These are phyloP conservation scores for Westerdykella sp. DNA, from an alignment of 2,329 filamentous ascomycete genomes.

Conservation along the genomic window DNA sequence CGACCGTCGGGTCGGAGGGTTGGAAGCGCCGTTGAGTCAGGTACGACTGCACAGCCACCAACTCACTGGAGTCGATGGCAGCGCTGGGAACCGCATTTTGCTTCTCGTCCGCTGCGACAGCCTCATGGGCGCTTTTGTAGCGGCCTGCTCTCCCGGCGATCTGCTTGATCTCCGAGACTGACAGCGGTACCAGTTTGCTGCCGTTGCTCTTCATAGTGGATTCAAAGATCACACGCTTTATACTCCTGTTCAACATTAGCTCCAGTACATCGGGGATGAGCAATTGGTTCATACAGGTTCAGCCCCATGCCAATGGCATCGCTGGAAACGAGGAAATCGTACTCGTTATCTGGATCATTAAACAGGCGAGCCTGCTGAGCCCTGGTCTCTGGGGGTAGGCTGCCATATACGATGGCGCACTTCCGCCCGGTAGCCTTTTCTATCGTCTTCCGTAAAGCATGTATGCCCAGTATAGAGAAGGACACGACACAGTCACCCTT, in stretches of 20 bases:
- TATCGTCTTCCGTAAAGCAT: slow-evolving; percentile 70
- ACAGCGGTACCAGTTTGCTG: slow-evolving; percentile 50
- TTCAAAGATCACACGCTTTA: slow-evolving; percentile 87
- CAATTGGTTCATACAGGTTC: slow-evolving; percentile 59
- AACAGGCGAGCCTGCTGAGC: slow-evolving; percentile 87
- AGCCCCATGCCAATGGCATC: slow-evolving; percentile 97
- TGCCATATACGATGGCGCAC: slow-evolving; percentile 90
- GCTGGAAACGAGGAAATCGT: slow-evolving; percentile 88
- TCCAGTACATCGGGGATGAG: neutral
- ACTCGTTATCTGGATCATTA: slow-evolving; percentile 92
- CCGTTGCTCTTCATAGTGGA: slow-evolving; percentile 67
- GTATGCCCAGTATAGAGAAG: slow-evolving; percentile 77
- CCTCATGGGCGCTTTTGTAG: slow-evolving; percentile 65
- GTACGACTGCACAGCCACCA: slow-evolving; percentile 10
- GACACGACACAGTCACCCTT: slow-evolving; percentile 89
- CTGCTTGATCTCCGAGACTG: slow-evolving; percentile 79
- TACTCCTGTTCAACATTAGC: slow-evolving; percentile 46
- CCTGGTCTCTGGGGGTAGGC: slow-evolving; percentile 83
- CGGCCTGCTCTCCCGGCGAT: slow-evolving; percentile 90
- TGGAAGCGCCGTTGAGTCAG: neutral
- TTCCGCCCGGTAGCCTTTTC: slow-evolving; percentile 69
- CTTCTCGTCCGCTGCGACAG: slow-evolving; percentile 27
- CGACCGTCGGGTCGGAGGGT: slow-evolving; percentile 41
- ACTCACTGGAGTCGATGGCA: slow-evolving; percentile 8
- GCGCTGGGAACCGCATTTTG: slow-evolving; percentile 4